Base-by-base conservation (phyloP, 2,329 filamentous ascomycete genomes). In the Dothidotthia symphoricarpi region DNA sequence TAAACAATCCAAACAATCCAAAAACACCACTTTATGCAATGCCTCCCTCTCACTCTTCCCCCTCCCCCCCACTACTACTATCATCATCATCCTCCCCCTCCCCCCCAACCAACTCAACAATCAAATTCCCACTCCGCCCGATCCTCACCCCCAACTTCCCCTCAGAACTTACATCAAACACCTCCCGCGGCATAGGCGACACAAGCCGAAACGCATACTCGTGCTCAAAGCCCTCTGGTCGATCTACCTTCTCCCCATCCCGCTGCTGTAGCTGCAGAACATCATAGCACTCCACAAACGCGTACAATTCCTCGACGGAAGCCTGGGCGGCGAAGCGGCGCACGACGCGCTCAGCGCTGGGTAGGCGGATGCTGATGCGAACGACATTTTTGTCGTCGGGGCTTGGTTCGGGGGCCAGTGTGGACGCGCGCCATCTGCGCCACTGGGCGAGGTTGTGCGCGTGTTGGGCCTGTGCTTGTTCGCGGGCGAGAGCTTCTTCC, bases 221-320 rank as follows among this genome's bases (percentile, higher is more conserved):
- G 64, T 97, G 90, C 50, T 82, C 74, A 61, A 93, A 97, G 10
- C 71, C 79, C 15, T 75, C 71, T 0, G 88, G 88, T 52, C 80
- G 68, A 3, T 68, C 58, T 1, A 66, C 67, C 1, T 34, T 27
- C 3, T 13, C 35, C 4, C 24, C 35, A 4, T n/a, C 10, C n/a
- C 27, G n/a, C n/a, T n/a, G n/a, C n/a, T n/a, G 22, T 10, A 35
- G 3, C 24, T 76, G 67, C 3, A 89, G 54, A 5, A 85, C 53
- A 35, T 88, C 82, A 62, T 89, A 84, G 69, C 91, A 97, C 61
- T 98, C 93, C 2, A 97, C 89, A 69, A 95, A 96, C 0, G 91
- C 93, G 66, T 97, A 97, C 5, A 98, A 70, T 57, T 96, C 89
- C 62, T 97, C 91, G 25, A 97, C 72, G 2, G 78, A 75, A 0